phyloP scores from a whole-genome alignment of 768 basidiomycete species.

The Amanita polypyramis region DNA sequence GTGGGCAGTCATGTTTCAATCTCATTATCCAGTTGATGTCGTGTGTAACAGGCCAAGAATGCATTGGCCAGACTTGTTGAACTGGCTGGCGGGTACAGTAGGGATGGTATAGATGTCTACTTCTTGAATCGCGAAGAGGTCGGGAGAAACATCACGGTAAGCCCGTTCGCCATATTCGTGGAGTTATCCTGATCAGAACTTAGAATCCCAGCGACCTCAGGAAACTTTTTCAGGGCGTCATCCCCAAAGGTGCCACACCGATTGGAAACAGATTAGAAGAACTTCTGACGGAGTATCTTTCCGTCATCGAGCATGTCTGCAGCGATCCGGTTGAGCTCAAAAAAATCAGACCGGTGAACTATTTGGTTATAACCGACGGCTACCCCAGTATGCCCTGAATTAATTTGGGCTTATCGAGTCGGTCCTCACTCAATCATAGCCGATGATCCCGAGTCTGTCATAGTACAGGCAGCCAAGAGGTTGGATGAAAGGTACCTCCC shows the following conservation, averaged over 20 bases:
- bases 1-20: conserved; percentile 18
- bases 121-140: conserved; percentile 38
- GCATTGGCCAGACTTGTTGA: conserved; percentile 40
- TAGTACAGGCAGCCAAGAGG: conserved; percentile 34
- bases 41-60: conserved; percentile 24
- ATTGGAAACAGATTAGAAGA: conserved; percentile 27
- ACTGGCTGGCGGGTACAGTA: conserved; percentile 38
- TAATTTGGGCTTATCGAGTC: background rate
- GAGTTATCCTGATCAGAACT: background rate
- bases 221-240: conserved; percentile 31
- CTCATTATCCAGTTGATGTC: background rate
- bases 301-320: background rate
- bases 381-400: conserved; percentile 34
- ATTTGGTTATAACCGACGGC: conserved; percentile 57
- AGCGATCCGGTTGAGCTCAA: conserved; percentile 12
- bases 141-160: conserved; percentile 29
- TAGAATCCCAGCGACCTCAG: conserved; percentile 29
- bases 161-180: background rate
- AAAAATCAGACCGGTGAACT: conserved; percentile 44
- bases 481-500: conserved; percentile 44
- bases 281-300: conserved; percentile 13
- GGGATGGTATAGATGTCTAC: conserved; percentile 50
- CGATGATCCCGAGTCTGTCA: conserved; percentile 40
- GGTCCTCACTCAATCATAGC: conserved; percentile 19
- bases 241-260: conserved; percentile 34